Conservation (phyloP, 2,329 filamentous ascomycete genomes). For the Colletotrichum camelliae region DNA sequence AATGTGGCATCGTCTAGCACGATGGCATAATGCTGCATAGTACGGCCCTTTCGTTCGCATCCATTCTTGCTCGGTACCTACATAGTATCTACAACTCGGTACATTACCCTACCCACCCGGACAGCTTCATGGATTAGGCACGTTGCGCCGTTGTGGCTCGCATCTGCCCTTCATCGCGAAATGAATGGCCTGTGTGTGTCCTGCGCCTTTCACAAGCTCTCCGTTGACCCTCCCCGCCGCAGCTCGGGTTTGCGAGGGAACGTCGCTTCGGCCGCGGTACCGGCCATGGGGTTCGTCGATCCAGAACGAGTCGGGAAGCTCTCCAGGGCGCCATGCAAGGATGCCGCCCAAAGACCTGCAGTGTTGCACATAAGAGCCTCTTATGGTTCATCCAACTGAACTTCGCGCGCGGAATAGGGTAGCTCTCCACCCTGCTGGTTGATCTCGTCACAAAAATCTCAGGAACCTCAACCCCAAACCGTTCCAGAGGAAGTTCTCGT, state of each 20-base stretch:
- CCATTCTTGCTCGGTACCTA: not conserved
- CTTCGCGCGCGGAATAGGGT: not conserved
- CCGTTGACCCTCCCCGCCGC: not conserved
- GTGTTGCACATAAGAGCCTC: slow-evolving; percentile 17
- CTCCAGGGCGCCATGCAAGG: slow-evolving; percentile 11
- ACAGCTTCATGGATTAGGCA: slow-evolving; percentile 15
- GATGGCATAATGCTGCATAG: not conserved
- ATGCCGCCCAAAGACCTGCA: slow-evolving; percentile 12
- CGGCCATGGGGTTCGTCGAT: slow-evolving; percentile 20
- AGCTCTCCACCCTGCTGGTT: slow-evolving; percentile 14
- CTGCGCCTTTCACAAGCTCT: slow-evolving; percentile 1
- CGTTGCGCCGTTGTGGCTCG: slow-evolving; percentile 19
- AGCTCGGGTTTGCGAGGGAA: slow-evolving; percentile 17
- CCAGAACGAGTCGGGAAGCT: slow-evolving; percentile 15
- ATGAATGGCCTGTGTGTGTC: not conserved
- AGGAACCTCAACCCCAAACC: not conserved
- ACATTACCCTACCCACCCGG: slow-evolving; percentile 16
- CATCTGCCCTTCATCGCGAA: slow-evolving; percentile 5
- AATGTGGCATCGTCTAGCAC: not conserved
- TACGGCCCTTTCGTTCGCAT: not conserved
- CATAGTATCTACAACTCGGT: not conserved
- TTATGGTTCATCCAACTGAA: not conserved
- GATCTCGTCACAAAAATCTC: slow-evolving; percentile 2
- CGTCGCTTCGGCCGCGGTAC: slow-evolving; percentile 8
- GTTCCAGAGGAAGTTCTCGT: not conserved